A percentile compares a stretch with the other conserved stretches of the same genome.
Conservation (phyloP, 495 filamentous ascomycete genomes). For the Hypoxylon fragiforme region DNA sequence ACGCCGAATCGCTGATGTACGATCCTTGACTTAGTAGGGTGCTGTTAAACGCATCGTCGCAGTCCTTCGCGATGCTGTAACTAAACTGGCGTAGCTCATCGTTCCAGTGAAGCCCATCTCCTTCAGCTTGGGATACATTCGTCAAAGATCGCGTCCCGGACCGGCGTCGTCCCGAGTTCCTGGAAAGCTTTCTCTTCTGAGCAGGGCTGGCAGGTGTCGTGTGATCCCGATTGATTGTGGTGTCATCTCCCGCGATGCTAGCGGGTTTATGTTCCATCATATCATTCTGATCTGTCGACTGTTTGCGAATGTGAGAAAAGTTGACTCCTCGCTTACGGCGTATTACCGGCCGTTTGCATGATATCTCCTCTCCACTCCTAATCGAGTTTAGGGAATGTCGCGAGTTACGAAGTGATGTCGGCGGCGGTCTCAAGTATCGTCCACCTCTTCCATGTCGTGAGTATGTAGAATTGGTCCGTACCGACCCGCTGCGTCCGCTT, state of each 20-base stretch:
- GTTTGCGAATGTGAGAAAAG: slow-evolving; percentile 63
- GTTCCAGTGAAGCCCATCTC: slow-evolving; percentile 41
- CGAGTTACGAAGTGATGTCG: slow-evolving; percentile 14
- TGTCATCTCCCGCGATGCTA: slow-evolving; percentile 36
- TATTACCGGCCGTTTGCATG: slow-evolving; percentile 54
- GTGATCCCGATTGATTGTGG: slow-evolving; percentile 24
- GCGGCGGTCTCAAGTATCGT: slow-evolving; percentile 4
- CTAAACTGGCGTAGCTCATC: slow-evolving; percentile 57
- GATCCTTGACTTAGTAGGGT: slow-evolving; percentile 57
- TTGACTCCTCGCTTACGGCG: slow-evolving; percentile 79
- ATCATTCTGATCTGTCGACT: slow-evolving; percentile 35
- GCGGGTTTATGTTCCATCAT: slow-evolving; percentile 23
- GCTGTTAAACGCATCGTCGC: slow-evolving; percentile 78
- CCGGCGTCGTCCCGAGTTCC: slow-evolving; percentile 7
- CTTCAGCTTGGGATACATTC: slow-evolving; percentile 9
- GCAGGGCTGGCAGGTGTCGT: slow-evolving; percentile 13
- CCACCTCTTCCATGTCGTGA: slow-evolving; percentile 20
- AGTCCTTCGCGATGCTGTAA: slow-evolving; percentile 53
- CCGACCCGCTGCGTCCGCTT: slow-evolving; percentile 20
- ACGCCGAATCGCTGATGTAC: slow-evolving; percentile 10
- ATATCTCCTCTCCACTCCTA: slow-evolving; percentile 55
- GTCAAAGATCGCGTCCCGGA: slow-evolving; percentile 16
- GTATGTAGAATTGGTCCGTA: slow-evolving; percentile 26
- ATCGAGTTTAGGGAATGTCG: slow-evolving; percentile 62
- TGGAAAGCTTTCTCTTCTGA: slow-evolving; percentile 8